Percentiles rank a stretch among this genome's conserved stretches.
phyloP scores from a whole-genome alignment of 495 filamentous ascomycete genomes.

The Staphylotrichum longicolle region DNA sequence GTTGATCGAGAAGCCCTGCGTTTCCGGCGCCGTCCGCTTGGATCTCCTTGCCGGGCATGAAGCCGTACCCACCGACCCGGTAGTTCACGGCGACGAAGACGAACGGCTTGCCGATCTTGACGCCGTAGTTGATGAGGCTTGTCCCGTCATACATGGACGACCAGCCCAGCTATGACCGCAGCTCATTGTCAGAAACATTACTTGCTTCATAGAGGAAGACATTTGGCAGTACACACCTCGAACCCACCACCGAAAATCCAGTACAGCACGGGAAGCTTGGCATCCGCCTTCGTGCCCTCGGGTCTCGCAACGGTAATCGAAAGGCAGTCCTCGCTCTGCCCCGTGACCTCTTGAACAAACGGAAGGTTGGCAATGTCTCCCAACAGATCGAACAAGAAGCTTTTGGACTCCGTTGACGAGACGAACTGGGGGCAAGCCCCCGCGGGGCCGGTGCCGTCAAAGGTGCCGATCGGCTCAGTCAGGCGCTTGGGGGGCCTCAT shows the following conservation, averaged over 20 bases:
- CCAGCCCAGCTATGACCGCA: conserved; percentile 42
- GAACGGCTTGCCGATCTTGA: conserved; percentile 57
- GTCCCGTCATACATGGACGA: conserved; percentile 58
- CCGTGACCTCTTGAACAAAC: conserved; percentile 51
- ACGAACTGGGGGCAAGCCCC: conserved; percentile 57
- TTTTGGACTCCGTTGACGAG: conserved; percentile 42
- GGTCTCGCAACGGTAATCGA: conserved; percentile 65
- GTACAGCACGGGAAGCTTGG: conserved; percentile 64
- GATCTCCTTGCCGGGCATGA: conserved; percentile 61
- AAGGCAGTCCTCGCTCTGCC: conserved; percentile 64
- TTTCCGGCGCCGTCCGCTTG: conserved; percentile 61
- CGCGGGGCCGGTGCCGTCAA: conserved; percentile 50
- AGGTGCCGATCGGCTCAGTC: conserved; percentile 44
- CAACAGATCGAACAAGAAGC: conserved; percentile 47
- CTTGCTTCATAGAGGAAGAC: neutral
- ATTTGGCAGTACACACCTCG: conserved; percentile 36
- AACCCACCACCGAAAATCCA: conserved; percentile 78
- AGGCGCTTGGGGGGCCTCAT: conserved; percentile 45
- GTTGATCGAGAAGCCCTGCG: conserved; percentile 64
- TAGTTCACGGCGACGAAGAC: conserved; percentile 65
- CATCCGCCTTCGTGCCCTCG: conserved; percentile 48
- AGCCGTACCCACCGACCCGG: conserved; percentile 59
- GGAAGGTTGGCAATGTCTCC: conserved; percentile 54
- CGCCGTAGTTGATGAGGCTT: conserved; percentile 50
- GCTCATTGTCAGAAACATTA: neutral